Evolutionary conservation across 345 rosid species (phyloP).

Genomic region (Rhizophora apiculata): DNA sequence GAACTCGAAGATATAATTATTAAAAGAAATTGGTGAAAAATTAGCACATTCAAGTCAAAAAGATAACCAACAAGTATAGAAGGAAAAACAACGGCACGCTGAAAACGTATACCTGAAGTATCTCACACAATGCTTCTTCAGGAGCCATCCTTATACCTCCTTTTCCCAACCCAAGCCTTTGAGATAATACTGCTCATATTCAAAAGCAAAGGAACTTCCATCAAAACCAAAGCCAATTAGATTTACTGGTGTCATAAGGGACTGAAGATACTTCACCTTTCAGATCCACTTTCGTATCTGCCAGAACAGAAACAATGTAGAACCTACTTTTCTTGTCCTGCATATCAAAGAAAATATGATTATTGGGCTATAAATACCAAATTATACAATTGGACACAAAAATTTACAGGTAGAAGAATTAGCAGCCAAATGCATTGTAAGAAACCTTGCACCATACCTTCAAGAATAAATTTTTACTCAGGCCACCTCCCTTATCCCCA

Average conservation of each 20-base stretch:
- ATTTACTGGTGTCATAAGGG: no score
- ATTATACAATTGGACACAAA: background rate
- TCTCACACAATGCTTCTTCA: constrained; percentile 74
- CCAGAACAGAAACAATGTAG: constrained; percentile 73
- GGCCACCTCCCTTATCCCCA: constrained; percentile 56
- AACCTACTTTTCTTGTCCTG: constrained; percentile 88
- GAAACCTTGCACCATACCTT: constrained; percentile 45
- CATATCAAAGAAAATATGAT: constrained; percentile 15
- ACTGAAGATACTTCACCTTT: constrained; percentile 46
- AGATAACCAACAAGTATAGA: background rate
- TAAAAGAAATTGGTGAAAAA: background rate
- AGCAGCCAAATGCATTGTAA: background rate
- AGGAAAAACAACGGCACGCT: background rate
- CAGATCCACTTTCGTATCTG: constrained; percentile 74
- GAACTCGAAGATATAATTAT: no score
- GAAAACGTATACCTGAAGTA: constrained; percentile 50
- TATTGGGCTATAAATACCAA: background rate
- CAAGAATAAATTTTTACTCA: constrained; percentile 80
- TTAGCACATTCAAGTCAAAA: background rate
- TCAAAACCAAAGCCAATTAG: constrained; percentile 17
- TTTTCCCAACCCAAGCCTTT: constrained; percentile 93
- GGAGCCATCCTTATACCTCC: constrained; percentile 95
- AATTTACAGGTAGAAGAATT: background rate
- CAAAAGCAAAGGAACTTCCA: constrained; percentile 31
- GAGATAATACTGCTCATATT: constrained; percentile 72